Percentiles rank a stretch among this genome's conserved stretches.
phyloP scores from a whole-genome alignment of 1,284 basidiomycete species.

The Puccinia coronata region DNA sequence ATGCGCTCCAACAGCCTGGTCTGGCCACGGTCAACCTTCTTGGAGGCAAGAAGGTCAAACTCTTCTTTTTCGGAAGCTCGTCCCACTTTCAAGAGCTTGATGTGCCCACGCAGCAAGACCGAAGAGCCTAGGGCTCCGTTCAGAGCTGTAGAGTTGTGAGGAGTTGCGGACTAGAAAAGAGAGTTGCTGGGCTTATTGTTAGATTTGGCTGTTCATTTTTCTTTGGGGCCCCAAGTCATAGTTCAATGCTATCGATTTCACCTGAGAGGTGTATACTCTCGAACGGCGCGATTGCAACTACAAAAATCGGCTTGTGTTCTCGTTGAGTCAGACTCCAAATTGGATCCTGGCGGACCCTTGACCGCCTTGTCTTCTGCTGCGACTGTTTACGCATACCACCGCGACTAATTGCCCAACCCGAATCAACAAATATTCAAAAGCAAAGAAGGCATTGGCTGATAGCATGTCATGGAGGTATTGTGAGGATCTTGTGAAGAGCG shows the following conservation, averaged over 20 bases:
- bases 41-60: conserved; percentile 75
- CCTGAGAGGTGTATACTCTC: conserved; percentile 50
- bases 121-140: conserved; percentile 64
- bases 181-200: conserved; percentile 43
- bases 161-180: conserved; percentile 74
- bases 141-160: conserved; percentile 83
- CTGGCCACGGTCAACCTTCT: conserved; percentile 66
- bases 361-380: conserved; percentile 69
- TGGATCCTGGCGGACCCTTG: conserved; percentile 54
- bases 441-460: conserved; percentile 84
- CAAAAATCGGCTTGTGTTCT: conserved; percentile 38
- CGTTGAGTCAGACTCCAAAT: conserved; percentile 52
- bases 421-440: conserved; percentile 92
- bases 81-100: conserved; percentile 70
- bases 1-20: conserved; percentile 80
- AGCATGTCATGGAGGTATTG: conserved; percentile 74
- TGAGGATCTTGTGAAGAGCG: conserved; percentile 78
- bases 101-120: conserved; percentile 72
- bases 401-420: conserved; percentile 95
- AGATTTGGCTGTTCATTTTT: conserved; percentile 14
- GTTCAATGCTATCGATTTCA: conserved; percentile 21
- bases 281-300: conserved; percentile 46
- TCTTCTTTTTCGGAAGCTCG: conserved; percentile 79
- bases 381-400: conserved; percentile 95
- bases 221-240: background rate